Conservation (phyloP, 768 basidiomycete genomes). For the Cystobasidium ongulense region DNA sequence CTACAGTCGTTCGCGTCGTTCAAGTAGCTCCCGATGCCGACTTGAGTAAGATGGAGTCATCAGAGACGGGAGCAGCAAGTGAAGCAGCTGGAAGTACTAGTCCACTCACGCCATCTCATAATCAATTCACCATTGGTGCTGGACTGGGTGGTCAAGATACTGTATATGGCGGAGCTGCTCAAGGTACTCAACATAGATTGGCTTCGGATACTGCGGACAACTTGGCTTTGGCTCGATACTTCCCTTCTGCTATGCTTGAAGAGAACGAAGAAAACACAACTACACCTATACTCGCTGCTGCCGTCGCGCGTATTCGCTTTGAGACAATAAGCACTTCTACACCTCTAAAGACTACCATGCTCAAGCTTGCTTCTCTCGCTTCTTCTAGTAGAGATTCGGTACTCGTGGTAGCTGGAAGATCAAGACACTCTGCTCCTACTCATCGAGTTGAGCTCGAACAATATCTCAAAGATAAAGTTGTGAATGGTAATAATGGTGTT, state of each 20-base stretch:
- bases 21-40: slow-evolving; percentile 46
- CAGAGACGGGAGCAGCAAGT: neutral
- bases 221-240: slow-evolving; percentile 62
- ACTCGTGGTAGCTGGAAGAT: slow-evolving; percentile 71
- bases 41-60: slow-evolving; percentile 5
- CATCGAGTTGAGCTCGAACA: slow-evolving; percentile 52
- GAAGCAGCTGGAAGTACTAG: slow-evolving; percentile 44
- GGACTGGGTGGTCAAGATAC: slow-evolving; percentile 22
- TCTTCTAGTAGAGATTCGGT: slow-evolving; percentile 46
- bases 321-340: slow-evolving; percentile 44
- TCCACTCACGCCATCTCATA: slow-evolving; percentile 13
- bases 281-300: slow-evolving; percentile 35
- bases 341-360: slow-evolving; percentile 48
- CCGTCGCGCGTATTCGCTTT: slow-evolving; percentile 55
- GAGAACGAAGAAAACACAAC: slow-evolving; percentile 41
- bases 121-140: slow-evolving; percentile 11
- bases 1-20: slow-evolving; percentile 62
- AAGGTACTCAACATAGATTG: slow-evolving; percentile 58
- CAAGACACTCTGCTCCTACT: slow-evolving; percentile 50
- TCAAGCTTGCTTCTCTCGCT: slow-evolving; percentile 54
- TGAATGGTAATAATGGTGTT: neutral
- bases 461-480: slow-evolving; percentile 31
- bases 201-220: slow-evolving; percentile 76
- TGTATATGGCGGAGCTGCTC: slow-evolving; percentile 45
- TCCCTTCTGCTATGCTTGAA: slow-evolving; percentile 44